Percentiles rank a stretch among this genome's conserved stretches.
Evolutionary conservation across 2,329 filamentous ascomycete species (phyloP).

Genomic region (Sclerotinia nivalis): DNA sequence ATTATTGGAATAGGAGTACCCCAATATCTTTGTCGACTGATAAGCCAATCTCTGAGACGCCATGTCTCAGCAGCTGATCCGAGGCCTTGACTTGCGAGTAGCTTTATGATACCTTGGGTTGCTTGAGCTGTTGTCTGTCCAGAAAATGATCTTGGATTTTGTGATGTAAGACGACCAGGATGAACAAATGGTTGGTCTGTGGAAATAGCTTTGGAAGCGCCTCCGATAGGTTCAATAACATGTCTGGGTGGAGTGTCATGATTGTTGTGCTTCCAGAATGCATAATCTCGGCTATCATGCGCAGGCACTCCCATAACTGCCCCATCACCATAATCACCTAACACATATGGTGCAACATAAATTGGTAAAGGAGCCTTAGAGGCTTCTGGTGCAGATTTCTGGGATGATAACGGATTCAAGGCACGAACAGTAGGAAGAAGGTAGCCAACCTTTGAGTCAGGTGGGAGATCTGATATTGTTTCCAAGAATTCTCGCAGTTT

Average conservation of each 20-base stretch:
- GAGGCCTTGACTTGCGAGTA: slow-evolving; percentile 54
- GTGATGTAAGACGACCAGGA: slow-evolving; percentile 66
- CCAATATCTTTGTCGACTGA: slow-evolving; percentile 93
- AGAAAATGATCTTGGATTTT: slow-evolving; percentile 61
- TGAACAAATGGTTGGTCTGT: slow-evolving; percentile 60
- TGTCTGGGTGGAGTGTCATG: slow-evolving; percentile 59
- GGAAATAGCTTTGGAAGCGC: slow-evolving; percentile 47
- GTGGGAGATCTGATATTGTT: slow-evolving; percentile 55
- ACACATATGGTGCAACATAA: slow-evolving; percentile 81
- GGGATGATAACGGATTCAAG: slow-evolving; percentile 64
- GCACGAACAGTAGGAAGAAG: slow-evolving; percentile 61
- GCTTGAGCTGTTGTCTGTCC: slow-evolving; percentile 65
- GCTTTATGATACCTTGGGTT: slow-evolving; percentile 58
- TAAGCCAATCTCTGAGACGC: slow-evolving; percentile 84
- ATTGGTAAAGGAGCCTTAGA: slow-evolving; percentile 65
- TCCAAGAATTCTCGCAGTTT: slow-evolving; percentile 69
- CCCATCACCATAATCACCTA: slow-evolving; percentile 82
- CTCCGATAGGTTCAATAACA: slow-evolving; percentile 56
- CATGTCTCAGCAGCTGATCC: slow-evolving; percentile 69
- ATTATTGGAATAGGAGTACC: slow-evolving; percentile 87
- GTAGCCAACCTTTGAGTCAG: slow-evolving; percentile 67
- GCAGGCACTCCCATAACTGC: slow-evolving; percentile 91
- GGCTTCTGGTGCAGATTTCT: slow-evolving; percentile 51
- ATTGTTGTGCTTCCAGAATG: slow-evolving; percentile 76
- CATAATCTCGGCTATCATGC: slow-evolving; percentile 75